Conservation (phyloP, 176 grass and related monocot species). For the Typha latifolia region DNA sequence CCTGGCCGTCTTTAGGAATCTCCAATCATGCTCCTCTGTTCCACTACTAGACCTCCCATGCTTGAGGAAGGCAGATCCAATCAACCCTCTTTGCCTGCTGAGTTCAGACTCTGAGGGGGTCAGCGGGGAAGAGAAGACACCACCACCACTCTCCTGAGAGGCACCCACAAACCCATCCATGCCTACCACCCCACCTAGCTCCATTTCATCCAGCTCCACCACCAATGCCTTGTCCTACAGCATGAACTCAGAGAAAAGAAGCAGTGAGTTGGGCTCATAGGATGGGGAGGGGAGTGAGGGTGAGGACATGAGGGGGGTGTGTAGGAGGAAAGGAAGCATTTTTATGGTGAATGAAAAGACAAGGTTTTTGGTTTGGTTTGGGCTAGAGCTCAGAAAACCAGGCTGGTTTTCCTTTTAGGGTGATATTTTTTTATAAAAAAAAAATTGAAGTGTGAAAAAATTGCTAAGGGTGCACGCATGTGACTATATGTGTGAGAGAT, state of each 20-base stretch:
- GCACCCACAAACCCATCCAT: slow-evolving; percentile 27
- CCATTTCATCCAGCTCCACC: slow-evolving; percentile 20
- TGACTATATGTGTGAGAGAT: too few relatives aligned
- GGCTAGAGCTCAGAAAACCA: slow-evolving; percentile 23
- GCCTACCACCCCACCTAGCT: slow-evolving; percentile 24
- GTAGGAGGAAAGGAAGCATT: slow-evolving; percentile 1
- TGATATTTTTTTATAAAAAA: neutral
- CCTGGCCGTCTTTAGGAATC: slow-evolving; percentile 33
- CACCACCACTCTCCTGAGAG: slow-evolving; percentile 16
- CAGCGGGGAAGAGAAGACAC: slow-evolving; percentile 10
- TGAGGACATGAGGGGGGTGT: neutral
- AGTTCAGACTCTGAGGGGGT: neutral
- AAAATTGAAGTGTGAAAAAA: too few relatives aligned
- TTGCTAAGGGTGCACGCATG: too few relatives aligned
- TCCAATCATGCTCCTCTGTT: slow-evolving; percentile 16
- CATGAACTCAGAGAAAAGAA: neutral
- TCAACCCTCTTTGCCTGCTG: slow-evolving; percentile 12
- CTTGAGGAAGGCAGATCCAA: slow-evolving; percentile 22
- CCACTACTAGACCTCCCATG: slow-evolving; percentile 25
- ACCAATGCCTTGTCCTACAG: too few relatives aligned
- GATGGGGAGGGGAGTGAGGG: neutral
- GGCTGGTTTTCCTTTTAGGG: slow-evolving; percentile 24
- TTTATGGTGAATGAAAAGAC: neutral
- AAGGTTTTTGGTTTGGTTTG: slow-evolving; percentile 24
- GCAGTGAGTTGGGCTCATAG: slow-evolving; percentile 18